Conservation (phyloP, 228 moss, liverwort and hornwort genomes). For the Sphagnum fallax region DNA sequence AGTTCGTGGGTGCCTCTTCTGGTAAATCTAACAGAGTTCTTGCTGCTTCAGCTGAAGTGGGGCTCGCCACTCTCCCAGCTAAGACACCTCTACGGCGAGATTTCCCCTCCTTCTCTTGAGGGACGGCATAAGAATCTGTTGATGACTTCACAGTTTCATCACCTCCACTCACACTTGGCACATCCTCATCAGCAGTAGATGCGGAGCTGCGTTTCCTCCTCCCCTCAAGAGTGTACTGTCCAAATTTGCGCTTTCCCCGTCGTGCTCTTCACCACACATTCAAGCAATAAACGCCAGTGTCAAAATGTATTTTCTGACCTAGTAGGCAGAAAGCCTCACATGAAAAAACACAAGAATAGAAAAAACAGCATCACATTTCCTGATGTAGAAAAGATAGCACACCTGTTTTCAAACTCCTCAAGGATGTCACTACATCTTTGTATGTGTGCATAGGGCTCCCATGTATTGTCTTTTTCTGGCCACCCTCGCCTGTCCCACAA, state of each 20-base stretch:
- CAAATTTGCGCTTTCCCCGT: constrained; percentile 71
- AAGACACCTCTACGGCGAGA: constrained; percentile 6
- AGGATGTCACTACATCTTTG: constrained; percentile 89
- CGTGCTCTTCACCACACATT: constrained; percentile 56
- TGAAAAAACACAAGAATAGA: background rate
- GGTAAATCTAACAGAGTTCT: constrained; percentile 52
- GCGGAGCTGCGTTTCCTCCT: constrained; percentile 56
- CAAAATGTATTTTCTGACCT: too few relatives aligned
- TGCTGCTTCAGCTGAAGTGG: constrained; percentile 47
- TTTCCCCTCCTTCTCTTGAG: constrained; percentile 27
- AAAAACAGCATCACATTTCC: background rate
- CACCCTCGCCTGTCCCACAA: constrained; percentile 67
- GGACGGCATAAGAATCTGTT: constrained; percentile 51
- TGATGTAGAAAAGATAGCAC: constrained; percentile 8
- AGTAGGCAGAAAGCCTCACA: too few relatives aligned
- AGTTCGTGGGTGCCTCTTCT: constrained; percentile 36
- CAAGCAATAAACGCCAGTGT: background rate
- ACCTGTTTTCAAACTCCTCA: constrained; percentile 91
- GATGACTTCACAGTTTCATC: constrained; percentile 52
- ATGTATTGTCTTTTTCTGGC: constrained; percentile 94
- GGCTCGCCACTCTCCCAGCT: constrained; percentile 33
- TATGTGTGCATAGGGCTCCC: constrained; percentile 92
- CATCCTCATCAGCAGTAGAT: constrained; percentile 58
- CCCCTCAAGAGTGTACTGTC: constrained; percentile 61
- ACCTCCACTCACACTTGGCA: constrained; percentile 49